These are phyloP conservation scores for Fusarium lyarnte DNA, from an alignment of 2,329 filamentous ascomycete species.

Conservation along the genomic window DNA sequence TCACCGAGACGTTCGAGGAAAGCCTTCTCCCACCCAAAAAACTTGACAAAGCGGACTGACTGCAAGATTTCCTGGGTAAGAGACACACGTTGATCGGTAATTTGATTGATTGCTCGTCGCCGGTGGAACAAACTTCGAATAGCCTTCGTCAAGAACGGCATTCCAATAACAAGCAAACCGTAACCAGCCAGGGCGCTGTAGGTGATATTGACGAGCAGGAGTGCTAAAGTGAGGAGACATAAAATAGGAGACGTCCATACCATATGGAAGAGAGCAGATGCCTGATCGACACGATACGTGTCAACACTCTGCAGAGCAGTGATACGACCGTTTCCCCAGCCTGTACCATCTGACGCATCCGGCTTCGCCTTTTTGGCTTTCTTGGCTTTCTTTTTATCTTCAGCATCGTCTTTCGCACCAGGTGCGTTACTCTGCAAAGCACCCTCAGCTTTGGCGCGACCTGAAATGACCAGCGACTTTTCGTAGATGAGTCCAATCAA, in stretches of 20 bases:
- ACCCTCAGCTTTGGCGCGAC: conserved; percentile 86
- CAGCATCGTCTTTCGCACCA: conserved; percentile 56
- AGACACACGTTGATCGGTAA: conserved; percentile 91
- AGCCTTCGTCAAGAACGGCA: conserved; percentile 80
- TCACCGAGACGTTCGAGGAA: conserved; percentile 81
- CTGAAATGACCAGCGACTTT: conserved; percentile 90
- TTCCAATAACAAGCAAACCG: conserved; percentile 78
- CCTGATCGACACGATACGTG: conserved; percentile 90
- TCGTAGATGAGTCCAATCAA: conserved; percentile 90
- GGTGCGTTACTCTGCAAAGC: conserved; percentile 48
- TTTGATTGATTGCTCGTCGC: conserved; percentile 85
- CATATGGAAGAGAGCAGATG: conserved; percentile 89
- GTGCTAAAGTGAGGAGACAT: conserved; percentile 78
- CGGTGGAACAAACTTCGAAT: conserved; percentile 81
- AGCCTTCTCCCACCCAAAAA: conserved; percentile 92
- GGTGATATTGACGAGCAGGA: conserved; percentile 86
- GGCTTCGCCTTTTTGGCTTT: conserved; percentile 54
- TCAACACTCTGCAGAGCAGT: conserved; percentile 96
- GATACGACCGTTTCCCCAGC: conserved; percentile 93
- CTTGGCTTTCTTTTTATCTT: conserved; percentile 51
- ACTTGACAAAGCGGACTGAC: conserved; percentile 94
- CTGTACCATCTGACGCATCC: conserved; percentile 69
- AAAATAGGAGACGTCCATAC: conserved; percentile 87
- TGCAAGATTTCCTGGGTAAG: conserved; percentile 92
- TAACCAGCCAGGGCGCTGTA: conserved; percentile 93